Evolutionary conservation across 2,329 filamentous ascomycete species (phyloP), one percentile per base, ranked within the genome.

Genomic region (Fusarium caatingaense): DNA sequence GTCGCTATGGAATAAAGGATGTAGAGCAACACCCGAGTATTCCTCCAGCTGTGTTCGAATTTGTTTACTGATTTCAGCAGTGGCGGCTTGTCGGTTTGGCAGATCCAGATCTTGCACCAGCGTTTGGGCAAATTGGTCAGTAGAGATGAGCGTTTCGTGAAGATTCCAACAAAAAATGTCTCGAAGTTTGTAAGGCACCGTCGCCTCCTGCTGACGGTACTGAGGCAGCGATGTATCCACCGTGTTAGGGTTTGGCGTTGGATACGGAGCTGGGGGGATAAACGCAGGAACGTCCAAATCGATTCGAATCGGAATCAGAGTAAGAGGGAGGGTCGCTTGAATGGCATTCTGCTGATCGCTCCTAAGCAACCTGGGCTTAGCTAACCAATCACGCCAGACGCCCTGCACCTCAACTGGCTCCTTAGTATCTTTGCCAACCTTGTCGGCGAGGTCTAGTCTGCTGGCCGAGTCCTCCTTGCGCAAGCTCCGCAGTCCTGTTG

Each of bases 111-210:
- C 96, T 70, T 97, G 93, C 2, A 97, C 94, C 71, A 98, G 89
- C 3, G 88, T 90, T 73, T 92, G 88, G n/a, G 96, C 96, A 78
- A 98, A 99, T 76, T 97, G 92, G 77, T 99, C 96, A 1, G 96
- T 97, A 0, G 96, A 99, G 54, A 94, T 92, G 62, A 98, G 84
- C 0, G 93, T 92, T 82, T 99, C 96, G 80, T 98, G 95, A 16
- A 99, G 86, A 76, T 99, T 99, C 96, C 96, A 99, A 55, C 98
- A 83, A 75, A 99, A 98, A n/a, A 93, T 92, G 75, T 99, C 96
- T 75, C 97, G 94, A 60, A 99, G 85, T 68, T 96, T 89, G 80
- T 94, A 98, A 5, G 93, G 92, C 1, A 94, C 90, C 16, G 94
- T 94, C 66, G 88, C 81, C 67, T 98, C 95, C 58, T 92, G 92